Percentiles rank a stretch among this genome's conserved stretches.
These are phyloP conservation scores for Lasiosphaeria ovina DNA, from an alignment of 495 filamentous ascomycete genomes.

Conservation along the genomic window DNA sequence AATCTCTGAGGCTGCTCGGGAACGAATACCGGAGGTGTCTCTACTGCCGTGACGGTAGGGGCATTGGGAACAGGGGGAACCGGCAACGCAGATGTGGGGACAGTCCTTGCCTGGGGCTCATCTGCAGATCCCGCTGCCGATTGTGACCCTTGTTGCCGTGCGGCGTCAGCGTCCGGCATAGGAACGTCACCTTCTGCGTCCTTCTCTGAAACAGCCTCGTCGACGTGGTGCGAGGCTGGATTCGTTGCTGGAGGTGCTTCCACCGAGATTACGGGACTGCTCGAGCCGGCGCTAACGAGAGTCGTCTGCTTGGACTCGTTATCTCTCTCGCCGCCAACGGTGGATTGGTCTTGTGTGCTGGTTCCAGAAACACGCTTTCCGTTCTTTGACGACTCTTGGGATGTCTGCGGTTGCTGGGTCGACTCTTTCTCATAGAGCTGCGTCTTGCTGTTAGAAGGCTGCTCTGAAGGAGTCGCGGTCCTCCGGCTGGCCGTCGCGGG, in stretches of 20 bases:
- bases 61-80: constrained; percentile 34
- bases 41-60: constrained; percentile 24
- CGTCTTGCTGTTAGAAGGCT: constrained; percentile 52
- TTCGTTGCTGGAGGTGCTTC: constrained; percentile 35
- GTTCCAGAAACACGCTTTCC: constrained; percentile 44
- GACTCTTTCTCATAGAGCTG: constrained; percentile 47
- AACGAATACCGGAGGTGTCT: constrained; percentile 30
- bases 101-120: constrained; percentile 46
- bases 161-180: constrained; percentile 56
- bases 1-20: constrained; percentile 57
- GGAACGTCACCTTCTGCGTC: constrained; percentile 60
- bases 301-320: constrained; percentile 49
- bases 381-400: constrained; percentile 35
- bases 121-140: constrained; percentile 22
- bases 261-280: constrained; percentile 44
- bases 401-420: constrained; percentile 26
- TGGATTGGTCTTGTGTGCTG: constrained; percentile 44
- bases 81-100: constrained; percentile 59
- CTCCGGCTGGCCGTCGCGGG: constrained; percentile 55
- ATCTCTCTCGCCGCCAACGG: constrained; percentile 40
- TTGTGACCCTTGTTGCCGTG: constrained; percentile 22
- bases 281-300: constrained; percentile 33
- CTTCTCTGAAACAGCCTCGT: constrained; percentile 28
- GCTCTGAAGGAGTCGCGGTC: constrained; percentile 51
- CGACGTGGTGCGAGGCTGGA: constrained; percentile 25